Base-by-base conservation (phyloP, 2,329 filamentous ascomycete genomes). In the Decorospora gaudefroyi region DNA sequence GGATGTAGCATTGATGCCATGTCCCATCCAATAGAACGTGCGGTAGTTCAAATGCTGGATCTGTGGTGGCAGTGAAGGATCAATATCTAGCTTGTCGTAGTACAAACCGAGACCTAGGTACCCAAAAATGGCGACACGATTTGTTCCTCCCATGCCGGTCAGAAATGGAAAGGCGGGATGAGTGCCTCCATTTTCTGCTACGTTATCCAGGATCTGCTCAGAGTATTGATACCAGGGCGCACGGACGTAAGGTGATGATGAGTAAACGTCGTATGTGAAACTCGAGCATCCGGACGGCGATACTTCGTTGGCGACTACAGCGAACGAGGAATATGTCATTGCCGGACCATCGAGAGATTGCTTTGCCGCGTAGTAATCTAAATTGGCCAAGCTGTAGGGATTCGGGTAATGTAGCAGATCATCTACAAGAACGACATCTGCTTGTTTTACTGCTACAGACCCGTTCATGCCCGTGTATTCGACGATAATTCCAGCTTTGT, bases 251-350 rank as follows among this genome's bases (percentile, higher is more conserved):
- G 85, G 84, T 18, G 81, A 73, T 19, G 78, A 81, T 0, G 81
- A 80, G 50, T 83, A 82, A 12, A 86, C 74, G 5, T 81, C 77
- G 60, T 88, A 88, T 0, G 84, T 87, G 61, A 82, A 87, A 3
- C 81, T 78, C 1, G 84, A 81, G 64, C 85, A 88, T 2, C 85
- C 85, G 2, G 83, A 85, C 2, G 78, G 80, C 1, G 82, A 83
- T 8, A 87, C 74, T 33, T 81, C 76, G 43, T 84, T 86, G 10
- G 85, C 84, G 19, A 83, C 80, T 33, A 87, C 80, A 32, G 81
- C 80, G 66, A 86, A 87, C 7, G 86, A 81, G 7, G 82, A 82
- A 65, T 85, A 88, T 1, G 85, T 88, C 85, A 88, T 88, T 3
- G 81, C 85, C 1, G 85, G 85, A 0, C 85, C 85, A 53, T 86